Conservation (phyloP, 257 asterid species). For the Nicotiana otophora region DNA sequence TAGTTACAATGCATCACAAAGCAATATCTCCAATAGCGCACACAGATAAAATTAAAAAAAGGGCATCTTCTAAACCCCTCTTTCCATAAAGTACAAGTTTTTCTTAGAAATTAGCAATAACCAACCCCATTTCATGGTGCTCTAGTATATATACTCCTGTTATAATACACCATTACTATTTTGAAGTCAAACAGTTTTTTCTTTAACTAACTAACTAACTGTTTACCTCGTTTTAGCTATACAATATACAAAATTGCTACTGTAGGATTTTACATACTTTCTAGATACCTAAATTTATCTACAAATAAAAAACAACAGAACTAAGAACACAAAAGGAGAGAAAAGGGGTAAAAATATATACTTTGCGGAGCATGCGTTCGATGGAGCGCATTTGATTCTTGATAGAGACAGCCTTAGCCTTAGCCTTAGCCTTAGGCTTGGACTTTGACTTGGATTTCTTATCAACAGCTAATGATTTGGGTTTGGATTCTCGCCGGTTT, state of each 20-base stretch:
- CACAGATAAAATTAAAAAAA: background rate
- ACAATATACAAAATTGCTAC: background rate
- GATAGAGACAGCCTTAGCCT: constrained; percentile 65
- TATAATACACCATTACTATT: background rate
- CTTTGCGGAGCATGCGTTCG: constrained; percentile 90
- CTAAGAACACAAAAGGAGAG: background rate
- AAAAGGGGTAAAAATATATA: constrained; percentile 19
- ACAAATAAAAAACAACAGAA: background rate
- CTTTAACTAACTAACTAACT: background rate
- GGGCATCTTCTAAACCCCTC: background rate
- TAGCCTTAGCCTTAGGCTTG: constrained; percentile 34
- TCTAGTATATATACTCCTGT: background rate
- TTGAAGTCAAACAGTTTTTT: background rate
- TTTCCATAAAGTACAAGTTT: background rate
- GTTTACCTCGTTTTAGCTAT: too few species aligned
- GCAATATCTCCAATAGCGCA: background rate
- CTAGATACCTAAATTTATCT: background rate
- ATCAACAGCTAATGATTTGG: constrained; percentile 53
- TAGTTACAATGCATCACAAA: too few species aligned
- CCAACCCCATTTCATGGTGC: background rate
- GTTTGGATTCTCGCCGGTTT: constrained; percentile 23
- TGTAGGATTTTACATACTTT: background rate
- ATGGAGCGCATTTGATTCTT: constrained; percentile 86
- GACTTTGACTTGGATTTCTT: constrained; percentile 32
- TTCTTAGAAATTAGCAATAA: background rate